A percentile compares a stretch with the other conserved stretches of the same genome.
Evolutionary conservation across 2,329 filamentous ascomycete species (phyloP).

Genomic region (Gaeumannomyces tritici): DNA sequence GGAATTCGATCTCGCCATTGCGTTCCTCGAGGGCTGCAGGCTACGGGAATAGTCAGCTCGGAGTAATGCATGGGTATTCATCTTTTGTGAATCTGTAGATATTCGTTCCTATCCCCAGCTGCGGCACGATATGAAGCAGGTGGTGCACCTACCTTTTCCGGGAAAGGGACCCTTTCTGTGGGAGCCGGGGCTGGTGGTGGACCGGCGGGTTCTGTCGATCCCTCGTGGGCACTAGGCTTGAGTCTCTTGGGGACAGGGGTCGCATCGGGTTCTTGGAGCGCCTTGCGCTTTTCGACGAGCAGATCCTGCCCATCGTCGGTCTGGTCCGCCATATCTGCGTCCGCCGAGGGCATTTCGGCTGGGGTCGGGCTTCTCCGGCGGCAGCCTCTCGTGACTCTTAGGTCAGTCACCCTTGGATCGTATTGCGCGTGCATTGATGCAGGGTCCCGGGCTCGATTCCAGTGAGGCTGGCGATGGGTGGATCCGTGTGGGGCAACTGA

Average conservation of each 20-base stretch:
- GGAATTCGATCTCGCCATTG: conserved; percentile 64
- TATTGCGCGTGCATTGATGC: too few species aligned
- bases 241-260: not conserved
- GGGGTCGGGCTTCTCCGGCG: not conserved
- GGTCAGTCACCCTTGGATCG: not conserved
- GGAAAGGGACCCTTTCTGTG: conserved; percentile 1
- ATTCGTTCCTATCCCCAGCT: not conserved
- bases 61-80: not conserved
- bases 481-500: not conserved
- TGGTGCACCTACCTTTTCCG: conserved; percentile 2
- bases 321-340: not conserved
- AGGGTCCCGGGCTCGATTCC: not conserved
- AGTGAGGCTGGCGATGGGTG: not conserved
- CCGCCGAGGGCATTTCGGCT: not conserved
- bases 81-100: not conserved
- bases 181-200: not conserved
- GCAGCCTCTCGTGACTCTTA: not conserved
- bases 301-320: not conserved
- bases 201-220: not conserved
- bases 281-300: not conserved
- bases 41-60: conserved; percentile 17
- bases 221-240: not conserved
- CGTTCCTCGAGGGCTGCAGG: conserved; percentile 66
- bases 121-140: too few species aligned
- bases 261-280: not conserved